Evolutionary conservation across 306 rosid species (phyloP), one percentile per base, ranked within the genome.

Genomic region (Cucumis melo): DNA sequence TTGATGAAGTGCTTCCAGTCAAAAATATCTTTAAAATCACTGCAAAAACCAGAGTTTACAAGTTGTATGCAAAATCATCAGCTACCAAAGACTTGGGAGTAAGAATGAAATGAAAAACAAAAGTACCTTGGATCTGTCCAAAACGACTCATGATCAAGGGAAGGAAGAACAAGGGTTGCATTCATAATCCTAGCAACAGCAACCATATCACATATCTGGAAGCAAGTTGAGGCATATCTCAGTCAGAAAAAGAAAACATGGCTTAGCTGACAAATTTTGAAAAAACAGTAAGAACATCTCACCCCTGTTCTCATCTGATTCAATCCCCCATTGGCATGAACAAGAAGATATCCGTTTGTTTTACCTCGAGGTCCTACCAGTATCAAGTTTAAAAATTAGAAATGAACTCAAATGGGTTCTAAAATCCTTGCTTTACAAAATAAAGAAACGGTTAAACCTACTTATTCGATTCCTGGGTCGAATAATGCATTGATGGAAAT

Each of bases 241-340:
- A 89, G 85, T 77, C 13, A 38, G 55, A 78, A 87, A 74, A 39
- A 51, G 5, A 29, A 29, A 20, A 17, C 74, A 66, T 51, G 3
- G 56, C 38, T 39, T 29, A 46, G 41, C 75, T 46, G 8, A 71
- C 58, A 11, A 41, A 5, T 36, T 51, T 17, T 17, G 14, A 39
- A 21, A 57, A 51, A 50, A 46, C 8, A 62, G 34, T n/a, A 19
- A 36, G 62, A 53, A 41, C 23, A 50, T 63, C 87, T 81, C 84
- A 95, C 99, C 82, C 99, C 99, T 24, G 98, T 89, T 90, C 99
- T 92, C 99, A 95, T 95, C 83, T 95, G 99, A 85, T 95, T 95
- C 89, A 95, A 82, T 79, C 99, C 99, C 70, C 99, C 99, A 65
- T 95, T 95, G 68, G 99, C 97, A 85, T 95, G 98, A 78, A 91